These are phyloP conservation scores for Trypanosoma scelopori DNA, from an alignment of 208 protist species.

Conservation along the genomic window DNA sequence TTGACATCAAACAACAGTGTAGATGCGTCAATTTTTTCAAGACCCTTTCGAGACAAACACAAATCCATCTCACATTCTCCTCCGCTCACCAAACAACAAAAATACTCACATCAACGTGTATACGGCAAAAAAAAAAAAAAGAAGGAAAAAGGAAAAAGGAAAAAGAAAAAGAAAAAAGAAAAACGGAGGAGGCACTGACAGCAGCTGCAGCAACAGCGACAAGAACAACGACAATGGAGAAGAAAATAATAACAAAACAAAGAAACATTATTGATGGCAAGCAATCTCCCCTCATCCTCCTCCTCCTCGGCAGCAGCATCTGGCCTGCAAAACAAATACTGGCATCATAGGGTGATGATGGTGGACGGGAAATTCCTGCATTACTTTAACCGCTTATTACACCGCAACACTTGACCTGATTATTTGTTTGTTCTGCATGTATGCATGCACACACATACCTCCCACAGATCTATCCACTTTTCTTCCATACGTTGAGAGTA, in stretches of 20 bases:
- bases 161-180: conserved; percentile 15
- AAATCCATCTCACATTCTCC: conserved; percentile 52
- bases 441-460: conserved; percentile 22
- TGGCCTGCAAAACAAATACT: not conserved
- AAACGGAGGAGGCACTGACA: no score
- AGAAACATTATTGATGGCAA: not conserved
- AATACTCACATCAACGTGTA: not conserved
- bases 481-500: conserved; percentile 85
- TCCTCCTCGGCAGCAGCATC: no score
- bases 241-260: conserved; percentile 11
- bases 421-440: not conserved
- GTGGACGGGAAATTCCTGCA: not conserved
- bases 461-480: conserved; percentile 37
- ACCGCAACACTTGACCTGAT: not conserved
- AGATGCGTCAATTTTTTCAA: conserved; percentile 71
- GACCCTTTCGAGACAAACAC: conserved; percentile 62
- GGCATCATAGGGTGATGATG: no score
- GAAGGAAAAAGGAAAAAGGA: not conserved
- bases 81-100: no score
- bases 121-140: conserved; percentile 2
- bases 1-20: conserved; percentile 27
- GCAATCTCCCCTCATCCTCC: no score
- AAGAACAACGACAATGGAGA: no score
- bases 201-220: no score
- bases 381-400: conserved; percentile 17